Evolutionary conservation across 2,329 filamentous ascomycete genomes (phyloP).

Genomic region (Dactylella cylindrospora): DNA sequence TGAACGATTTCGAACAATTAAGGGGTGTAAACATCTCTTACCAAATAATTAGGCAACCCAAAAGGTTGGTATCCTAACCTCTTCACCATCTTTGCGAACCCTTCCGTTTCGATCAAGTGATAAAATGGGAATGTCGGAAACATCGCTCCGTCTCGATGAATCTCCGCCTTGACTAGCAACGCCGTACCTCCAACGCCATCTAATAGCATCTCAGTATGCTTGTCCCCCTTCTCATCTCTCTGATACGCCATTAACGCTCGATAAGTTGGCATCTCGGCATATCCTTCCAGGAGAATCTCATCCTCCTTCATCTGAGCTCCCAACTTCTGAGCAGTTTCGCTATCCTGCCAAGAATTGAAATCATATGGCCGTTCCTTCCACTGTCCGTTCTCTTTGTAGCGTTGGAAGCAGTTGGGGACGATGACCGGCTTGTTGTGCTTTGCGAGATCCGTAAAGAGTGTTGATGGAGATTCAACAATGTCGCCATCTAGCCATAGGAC

Average conservation of each 20-base stretch:
- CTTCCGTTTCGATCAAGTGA: slow-evolving; percentile 95
- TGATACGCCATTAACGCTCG: slow-evolving; percentile 87
- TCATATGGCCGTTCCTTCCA: slow-evolving; percentile 81
- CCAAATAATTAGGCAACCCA: slow-evolving; percentile 96
- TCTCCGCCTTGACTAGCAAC: slow-evolving; percentile 90
- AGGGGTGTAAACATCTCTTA: slow-evolving; percentile 55
- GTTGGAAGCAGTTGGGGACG: slow-evolving; percentile 93
- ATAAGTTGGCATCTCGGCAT: slow-evolving; percentile 89
- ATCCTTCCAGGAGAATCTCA: slow-evolving; percentile 91
- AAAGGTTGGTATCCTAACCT: slow-evolving; percentile 80
- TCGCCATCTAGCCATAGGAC: slow-evolving; percentile 95
- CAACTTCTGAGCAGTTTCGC: slow-evolving; percentile 72
- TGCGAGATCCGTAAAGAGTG: slow-evolving; percentile 88
- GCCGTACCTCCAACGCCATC: slow-evolving; percentile 94
- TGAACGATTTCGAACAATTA: not conserved
- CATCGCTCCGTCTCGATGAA: slow-evolving; percentile 97
- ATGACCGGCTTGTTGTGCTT: slow-evolving; percentile 85
- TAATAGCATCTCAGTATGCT: slow-evolving; percentile 67
- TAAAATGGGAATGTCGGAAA: slow-evolving; percentile 97
- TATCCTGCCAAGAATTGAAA: slow-evolving; percentile 97
- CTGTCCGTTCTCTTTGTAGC: slow-evolving; percentile 69
- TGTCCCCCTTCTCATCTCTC: slow-evolving; percentile 61
- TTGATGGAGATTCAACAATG: slow-evolving; percentile 80
- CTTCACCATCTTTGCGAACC: slow-evolving; percentile 95
- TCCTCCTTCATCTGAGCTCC: slow-evolving; percentile 80